A percentile compares a stretch with the other conserved stretches of the same genome.
Conservation (phyloP, 2,329 filamentous ascomycete genomes). For the Ascochyta lentis region DNA sequence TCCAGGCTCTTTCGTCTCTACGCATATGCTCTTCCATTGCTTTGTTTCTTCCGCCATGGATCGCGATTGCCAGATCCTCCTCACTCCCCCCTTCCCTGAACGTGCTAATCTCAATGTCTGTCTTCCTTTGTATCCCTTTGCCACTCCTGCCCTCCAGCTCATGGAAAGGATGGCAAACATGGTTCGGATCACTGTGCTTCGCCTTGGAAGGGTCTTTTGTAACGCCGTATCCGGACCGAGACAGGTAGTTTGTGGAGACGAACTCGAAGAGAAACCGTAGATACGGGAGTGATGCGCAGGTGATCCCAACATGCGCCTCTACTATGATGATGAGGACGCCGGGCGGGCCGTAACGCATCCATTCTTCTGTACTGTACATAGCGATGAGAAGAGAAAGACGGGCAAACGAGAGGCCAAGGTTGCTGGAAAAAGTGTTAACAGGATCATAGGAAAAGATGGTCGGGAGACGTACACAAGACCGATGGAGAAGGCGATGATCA, state of each 20-base stretch:
- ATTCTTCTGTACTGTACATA: constrained; percentile 18
- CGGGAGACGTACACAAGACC: constrained; percentile 17
- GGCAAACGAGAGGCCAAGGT: constrained; percentile 13
- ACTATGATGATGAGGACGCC: constrained; percentile 19
- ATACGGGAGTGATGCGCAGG: constrained; percentile 14
- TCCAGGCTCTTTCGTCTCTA: constrained; percentile 4
- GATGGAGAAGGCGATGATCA: constrained; percentile 21
- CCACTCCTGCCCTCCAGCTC: neutral
- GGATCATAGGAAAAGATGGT: neutral
- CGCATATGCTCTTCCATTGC: constrained; percentile 13
- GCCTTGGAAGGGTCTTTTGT: constrained; percentile 9
- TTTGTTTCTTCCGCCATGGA: neutral
- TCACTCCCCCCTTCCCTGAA: constrained; percentile 4
- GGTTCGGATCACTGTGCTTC: constrained; percentile 4
- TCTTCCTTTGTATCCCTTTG: constrained; percentile 4
- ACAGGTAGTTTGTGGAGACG: constrained; percentile 8
- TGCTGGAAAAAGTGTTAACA: constrained; percentile 1
- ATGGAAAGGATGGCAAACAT: constrained; percentile 1
- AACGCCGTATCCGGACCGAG: constrained; percentile 2
- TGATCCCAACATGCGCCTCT: constrained; percentile 16
- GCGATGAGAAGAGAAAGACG: constrained; percentile 16
- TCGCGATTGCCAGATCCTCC: neutral
- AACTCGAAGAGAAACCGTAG: constrained; percentile 16
- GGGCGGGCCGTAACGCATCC: constrained; percentile 14
- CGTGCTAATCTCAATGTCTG: constrained; percentile 8